phyloP scores from a whole-genome alignment of 345 rosid genomes.

The Trapa bicornis region DNA sequence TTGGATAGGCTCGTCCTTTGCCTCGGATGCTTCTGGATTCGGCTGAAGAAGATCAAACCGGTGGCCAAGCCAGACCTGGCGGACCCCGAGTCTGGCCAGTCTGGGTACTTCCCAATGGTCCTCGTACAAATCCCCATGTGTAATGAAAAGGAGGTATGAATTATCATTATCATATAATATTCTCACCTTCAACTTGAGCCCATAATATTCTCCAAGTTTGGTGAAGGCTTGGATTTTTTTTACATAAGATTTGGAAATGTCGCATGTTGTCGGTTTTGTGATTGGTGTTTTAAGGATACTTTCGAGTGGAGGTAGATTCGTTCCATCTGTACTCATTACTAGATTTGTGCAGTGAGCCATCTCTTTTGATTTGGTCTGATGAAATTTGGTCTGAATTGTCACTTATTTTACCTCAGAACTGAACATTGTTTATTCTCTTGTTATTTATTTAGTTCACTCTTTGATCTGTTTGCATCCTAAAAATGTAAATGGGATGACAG shows the following conservation, averaged over 20 bases:
- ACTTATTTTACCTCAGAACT: too few species aligned
- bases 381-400: too few species aligned
- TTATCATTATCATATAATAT: too few species aligned
- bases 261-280: not conserved
- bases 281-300: not conserved
- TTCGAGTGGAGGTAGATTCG: not conserved
- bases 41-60: slow-evolving; percentile 68
- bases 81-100: slow-evolving; percentile 64
- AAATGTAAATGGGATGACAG: not conserved
- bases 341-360: not conserved
- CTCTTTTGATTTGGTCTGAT: too few species aligned
- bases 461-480: not conserved
- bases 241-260: not conserved
- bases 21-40: slow-evolving; percentile 89
- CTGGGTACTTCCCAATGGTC: slow-evolving; percentile 73
- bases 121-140: slow-evolving; percentile 70
- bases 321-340: not conserved
- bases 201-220: too few species aligned
- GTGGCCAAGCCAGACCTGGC: slow-evolving; percentile 28
- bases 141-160: slow-evolving; percentile 34
- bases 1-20: slow-evolving; percentile 51
- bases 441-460: not conserved
- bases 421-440: too few species aligned
- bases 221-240: not conserved
- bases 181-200: not conserved